Evolutionary conservation across 129 eudicot species (phyloP).

Genomic region (Cynara cardunculus): DNA sequence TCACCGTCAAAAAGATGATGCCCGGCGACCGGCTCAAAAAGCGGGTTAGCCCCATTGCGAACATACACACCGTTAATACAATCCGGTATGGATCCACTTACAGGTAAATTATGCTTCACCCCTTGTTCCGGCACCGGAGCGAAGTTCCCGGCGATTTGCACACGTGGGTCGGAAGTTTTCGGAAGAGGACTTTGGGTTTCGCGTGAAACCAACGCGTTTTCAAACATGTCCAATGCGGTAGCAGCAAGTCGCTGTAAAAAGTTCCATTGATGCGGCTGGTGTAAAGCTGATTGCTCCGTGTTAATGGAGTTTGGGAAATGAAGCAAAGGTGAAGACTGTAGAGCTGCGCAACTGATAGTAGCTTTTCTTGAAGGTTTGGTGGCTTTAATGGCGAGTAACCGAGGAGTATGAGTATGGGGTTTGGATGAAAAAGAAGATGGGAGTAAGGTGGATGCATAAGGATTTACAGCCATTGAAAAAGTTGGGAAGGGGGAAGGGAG

Average conservation of each 20-base stretch:
- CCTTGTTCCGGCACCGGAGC: conserved; percentile 61
- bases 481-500: background rate
- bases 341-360: conserved; percentile 31
- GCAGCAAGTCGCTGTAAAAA: conserved; percentile 55
- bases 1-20: conserved; percentile 65
- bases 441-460: conserved; percentile 22
- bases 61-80: conserved; percentile 47
- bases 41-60: conserved; percentile 60
- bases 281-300: background rate
- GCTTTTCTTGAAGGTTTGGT: background rate
- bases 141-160: conserved; percentile 57
- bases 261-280: conserved; percentile 45
- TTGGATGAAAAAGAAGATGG: conserved; percentile 26
- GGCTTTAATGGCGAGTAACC: background rate
- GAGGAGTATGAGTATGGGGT: background rate
- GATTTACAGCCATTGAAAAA: conserved; percentile 24
- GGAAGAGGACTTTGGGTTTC: conserved; percentile 54
- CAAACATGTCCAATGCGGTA: conserved; percentile 54
- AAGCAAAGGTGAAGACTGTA: conserved; percentile 45
- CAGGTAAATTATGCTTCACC: conserved; percentile 33
- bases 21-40: conserved; percentile 47
- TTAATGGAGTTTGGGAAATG: conserved; percentile 35
- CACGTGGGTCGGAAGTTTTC: conserved; percentile 54
- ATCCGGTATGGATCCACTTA: conserved; percentile 34
- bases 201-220: conserved; percentile 36